Percentiles rank a stretch among this genome's conserved stretches.
These are phyloP conservation scores for Gaeumannomyces tritici DNA, from an alignment of 2,329 filamentous ascomycete species.

Conservation along the genomic window DNA sequence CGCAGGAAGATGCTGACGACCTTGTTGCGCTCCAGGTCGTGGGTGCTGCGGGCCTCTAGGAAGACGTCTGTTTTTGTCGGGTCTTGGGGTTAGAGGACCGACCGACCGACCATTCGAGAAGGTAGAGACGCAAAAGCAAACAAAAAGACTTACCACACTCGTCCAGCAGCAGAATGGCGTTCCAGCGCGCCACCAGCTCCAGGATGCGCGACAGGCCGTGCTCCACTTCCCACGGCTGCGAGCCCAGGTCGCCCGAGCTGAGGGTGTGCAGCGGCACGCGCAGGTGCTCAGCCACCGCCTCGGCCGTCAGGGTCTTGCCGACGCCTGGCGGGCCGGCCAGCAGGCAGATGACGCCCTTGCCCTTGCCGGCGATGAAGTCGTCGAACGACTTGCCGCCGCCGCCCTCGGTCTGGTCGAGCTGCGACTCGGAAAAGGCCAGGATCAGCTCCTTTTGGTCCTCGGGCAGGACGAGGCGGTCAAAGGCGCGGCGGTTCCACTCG, in stretches of 20 bases:
- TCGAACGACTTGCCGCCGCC: constrained; percentile 24
- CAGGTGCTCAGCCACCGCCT: constrained; percentile 39
- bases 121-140: no score
- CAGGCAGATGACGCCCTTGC: constrained; percentile 28
- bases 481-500: constrained; percentile 37
- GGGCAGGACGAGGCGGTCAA: constrained; percentile 37
- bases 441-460: constrained; percentile 40
- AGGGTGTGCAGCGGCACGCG: constrained; percentile 39
- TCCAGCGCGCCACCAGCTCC: constrained; percentile 65
- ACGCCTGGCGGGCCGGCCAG: constrained; percentile 22
- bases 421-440: constrained; percentile 37
- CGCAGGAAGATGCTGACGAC: constrained; percentile 29
- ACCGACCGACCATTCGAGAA: no score
- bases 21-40: constrained; percentile 28
- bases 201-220: constrained; percentile 56
- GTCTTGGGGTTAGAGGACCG: no score
- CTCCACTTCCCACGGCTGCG: constrained; percentile 55
- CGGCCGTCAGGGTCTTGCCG: constrained; percentile 30
- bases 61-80: no score
- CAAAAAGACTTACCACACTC: no score
- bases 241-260: constrained; percentile 61
- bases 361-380: constrained; percentile 43
- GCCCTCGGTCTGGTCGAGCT: constrained; percentile 25
- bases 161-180: constrained; percentile 61
- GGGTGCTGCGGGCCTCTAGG: constrained; percentile 10